Base-by-base conservation (phyloP, 1,284 basidiomycete species). In the Xerocomus nothofagi region DNA sequence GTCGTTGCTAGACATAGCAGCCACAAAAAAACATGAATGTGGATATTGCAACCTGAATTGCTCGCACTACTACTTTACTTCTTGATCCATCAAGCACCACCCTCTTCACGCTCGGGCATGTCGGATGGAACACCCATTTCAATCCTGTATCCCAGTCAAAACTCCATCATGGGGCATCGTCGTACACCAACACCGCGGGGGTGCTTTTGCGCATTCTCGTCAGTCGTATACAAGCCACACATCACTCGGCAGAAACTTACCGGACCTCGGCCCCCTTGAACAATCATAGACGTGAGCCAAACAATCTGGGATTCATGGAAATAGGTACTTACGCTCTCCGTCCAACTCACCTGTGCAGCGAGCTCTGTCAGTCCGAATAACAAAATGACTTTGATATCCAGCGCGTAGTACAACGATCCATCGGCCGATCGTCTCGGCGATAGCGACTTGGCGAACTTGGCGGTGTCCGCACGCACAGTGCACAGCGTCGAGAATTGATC, bases 351-450 rank as follows among this genome's bases (percentile, higher is more conserved):
- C 44, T 76, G 72, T 0, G 76, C 76, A 44, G 68, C 71, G 44
- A 77, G 61, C 55, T 78, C 76, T 0, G 77, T 75, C 38, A 75
- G 53, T 5, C 76, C 77, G 39, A 79, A 73, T 11, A 73, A 54
- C 29, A 78, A 51, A 15, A 78, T 59, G 4, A 79, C 57, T 14
- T 73, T 69, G 49, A 69, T 72, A 1, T 64, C 53, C 14, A 73
- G 46, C 6, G 51, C 40, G 39, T 71, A 76, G 48, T 74, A 75
- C 18, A 49, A 4, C 17, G 45, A 37, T 9, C 54, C 57, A 2
- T 62, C 57, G 0, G 53, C n/a, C 0, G 63, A 48, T 6, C 53
- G 55, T 39, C 26, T 56, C 8, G 54, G 50, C 3, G 49, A 24
- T 20, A 64, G 53, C 34, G 49, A 54, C 38, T 53, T 56, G 21